phyloP scores from a whole-genome alignment of 2,329 filamentous ascomycete species.

The Trichoderma sp. region DNA sequence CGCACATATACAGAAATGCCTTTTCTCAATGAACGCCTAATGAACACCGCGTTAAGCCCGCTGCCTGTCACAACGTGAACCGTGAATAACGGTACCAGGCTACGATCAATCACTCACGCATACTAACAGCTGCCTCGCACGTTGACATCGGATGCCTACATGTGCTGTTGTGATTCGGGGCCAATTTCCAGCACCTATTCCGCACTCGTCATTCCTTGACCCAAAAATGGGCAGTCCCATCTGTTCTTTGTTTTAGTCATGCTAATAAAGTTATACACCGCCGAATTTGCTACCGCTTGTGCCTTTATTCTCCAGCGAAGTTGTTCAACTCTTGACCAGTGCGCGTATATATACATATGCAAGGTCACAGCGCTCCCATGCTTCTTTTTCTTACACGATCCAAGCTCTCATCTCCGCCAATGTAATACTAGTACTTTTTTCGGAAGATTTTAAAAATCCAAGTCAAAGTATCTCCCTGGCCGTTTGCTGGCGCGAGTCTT shows the following conservation, averaged over 20 bases:
- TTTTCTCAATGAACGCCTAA: neutral
- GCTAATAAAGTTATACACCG: neutral
- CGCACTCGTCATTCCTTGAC: neutral
- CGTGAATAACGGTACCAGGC: neutral
- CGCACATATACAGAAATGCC: neutral
- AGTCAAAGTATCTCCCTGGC: neutral
- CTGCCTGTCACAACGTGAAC: neutral
- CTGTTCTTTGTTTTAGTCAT: neutral
- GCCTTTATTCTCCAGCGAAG: neutral
- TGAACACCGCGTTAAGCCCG: too few relatives aligned
- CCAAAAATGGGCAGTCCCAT: neutral
- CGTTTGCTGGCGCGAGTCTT: neutral
- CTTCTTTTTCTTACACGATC: neutral
- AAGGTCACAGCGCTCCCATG: neutral
- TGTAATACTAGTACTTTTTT: neutral
- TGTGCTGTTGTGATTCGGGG: neutral
- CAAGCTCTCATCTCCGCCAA: neutral
- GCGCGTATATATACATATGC: neutral
- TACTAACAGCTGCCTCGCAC: neutral
- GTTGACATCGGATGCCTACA: constrained; percentile 2
- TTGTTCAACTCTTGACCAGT: neutral
- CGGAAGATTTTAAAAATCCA: neutral
- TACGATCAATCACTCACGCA: neutral
- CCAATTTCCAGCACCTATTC: neutral
- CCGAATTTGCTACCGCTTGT: neutral